Conservation (phyloP, 768 basidiomycete genomes). For the Cubamyces sp. region DNA sequence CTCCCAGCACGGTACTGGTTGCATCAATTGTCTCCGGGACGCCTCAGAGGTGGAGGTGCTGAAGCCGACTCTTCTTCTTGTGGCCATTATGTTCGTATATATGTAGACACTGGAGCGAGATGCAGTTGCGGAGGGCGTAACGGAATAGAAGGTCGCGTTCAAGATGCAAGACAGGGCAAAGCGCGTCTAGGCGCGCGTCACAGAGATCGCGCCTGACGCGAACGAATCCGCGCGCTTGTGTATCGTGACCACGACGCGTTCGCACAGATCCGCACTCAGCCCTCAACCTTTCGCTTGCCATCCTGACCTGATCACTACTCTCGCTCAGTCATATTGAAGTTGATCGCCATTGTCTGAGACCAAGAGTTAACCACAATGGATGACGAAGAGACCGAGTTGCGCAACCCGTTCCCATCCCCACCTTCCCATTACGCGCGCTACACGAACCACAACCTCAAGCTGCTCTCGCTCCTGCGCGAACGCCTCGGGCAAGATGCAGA, state of each 20-base stretch:
- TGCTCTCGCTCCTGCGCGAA: constrained; percentile 65
- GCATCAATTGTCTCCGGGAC: constrained; percentile 84
- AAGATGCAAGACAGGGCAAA: not conserved
- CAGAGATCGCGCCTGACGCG: too few species aligned
- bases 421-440: constrained; percentile 84
- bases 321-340: not conserved
- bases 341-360: too few species aligned
- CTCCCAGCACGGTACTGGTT: constrained; percentile 88
- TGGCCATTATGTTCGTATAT: constrained; percentile 53
- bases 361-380: constrained; percentile 46
- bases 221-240: too few species aligned
- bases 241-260: too few species aligned
- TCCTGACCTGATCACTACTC: not conserved
- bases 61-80: constrained; percentile 76
- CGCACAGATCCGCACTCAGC: too few species aligned
- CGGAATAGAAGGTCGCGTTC: not conserved
- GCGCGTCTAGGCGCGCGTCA: not conserved
- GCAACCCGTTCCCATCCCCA: constrained; percentile 89
- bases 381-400: constrained; percentile 73
- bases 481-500: constrained; percentile 44
- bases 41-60: constrained; percentile 79
- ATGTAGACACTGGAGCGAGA: not conserved
- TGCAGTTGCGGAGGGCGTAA: not conserved
- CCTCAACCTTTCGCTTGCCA: not conserved
- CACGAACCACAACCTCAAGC: constrained; percentile 70